phyloP scores from a whole-genome alignment of 2,329 filamentous ascomycete species.

The Talaromyces albobiverticillius region DNA sequence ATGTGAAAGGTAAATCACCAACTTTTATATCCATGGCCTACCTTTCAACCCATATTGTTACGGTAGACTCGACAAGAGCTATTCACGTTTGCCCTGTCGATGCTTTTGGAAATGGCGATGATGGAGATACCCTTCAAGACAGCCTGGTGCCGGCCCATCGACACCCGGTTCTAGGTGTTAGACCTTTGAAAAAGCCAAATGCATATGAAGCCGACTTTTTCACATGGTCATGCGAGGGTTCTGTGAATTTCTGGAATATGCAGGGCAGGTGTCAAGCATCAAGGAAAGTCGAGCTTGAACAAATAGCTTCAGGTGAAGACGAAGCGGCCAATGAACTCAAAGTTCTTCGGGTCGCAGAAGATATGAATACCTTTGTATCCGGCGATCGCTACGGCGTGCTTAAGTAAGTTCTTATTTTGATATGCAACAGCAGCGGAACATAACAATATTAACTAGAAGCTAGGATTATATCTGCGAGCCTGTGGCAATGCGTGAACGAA shows the following conservation, averaged over 20 bases:
- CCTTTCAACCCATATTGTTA: slow-evolving; percentile 64
- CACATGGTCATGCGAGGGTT: slow-evolving; percentile 82
- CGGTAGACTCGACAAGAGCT: slow-evolving; percentile 70
- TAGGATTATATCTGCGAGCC: slow-evolving; percentile 43
- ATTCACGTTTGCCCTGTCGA: slow-evolving; percentile 63
- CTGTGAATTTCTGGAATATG: slow-evolving; percentile 76
- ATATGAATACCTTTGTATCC: slow-evolving; percentile 67
- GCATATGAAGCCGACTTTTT: slow-evolving; percentile 69
- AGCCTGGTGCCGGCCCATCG: slow-evolving; percentile 54
- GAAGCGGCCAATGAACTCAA: slow-evolving; percentile 56
- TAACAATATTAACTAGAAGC: slow-evolving; percentile 20
- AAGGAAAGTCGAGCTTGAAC: slow-evolving; percentile 68
- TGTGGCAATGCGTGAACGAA: slow-evolving; percentile 62
- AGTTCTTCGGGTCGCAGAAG: slow-evolving; percentile 57
- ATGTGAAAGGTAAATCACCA: slow-evolving; percentile 29
- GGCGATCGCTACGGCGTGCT: slow-evolving; percentile 87
- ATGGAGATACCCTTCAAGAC: slow-evolving; percentile 26
- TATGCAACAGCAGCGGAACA: neutral
- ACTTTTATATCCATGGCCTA: slow-evolving; percentile 67
- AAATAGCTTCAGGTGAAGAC: slow-evolving; percentile 44
- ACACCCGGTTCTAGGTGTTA: slow-evolving; percentile 67
- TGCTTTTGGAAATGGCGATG: slow-evolving; percentile 25
- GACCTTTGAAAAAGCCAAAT: slow-evolving; percentile 61
- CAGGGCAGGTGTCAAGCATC: slow-evolving; percentile 66
- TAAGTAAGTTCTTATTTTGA: slow-evolving; percentile 37